Evolutionary conservation across 805 yeast species (phyloP).

Genomic region (Zygosaccharomyces kombuchaensis): DNA sequence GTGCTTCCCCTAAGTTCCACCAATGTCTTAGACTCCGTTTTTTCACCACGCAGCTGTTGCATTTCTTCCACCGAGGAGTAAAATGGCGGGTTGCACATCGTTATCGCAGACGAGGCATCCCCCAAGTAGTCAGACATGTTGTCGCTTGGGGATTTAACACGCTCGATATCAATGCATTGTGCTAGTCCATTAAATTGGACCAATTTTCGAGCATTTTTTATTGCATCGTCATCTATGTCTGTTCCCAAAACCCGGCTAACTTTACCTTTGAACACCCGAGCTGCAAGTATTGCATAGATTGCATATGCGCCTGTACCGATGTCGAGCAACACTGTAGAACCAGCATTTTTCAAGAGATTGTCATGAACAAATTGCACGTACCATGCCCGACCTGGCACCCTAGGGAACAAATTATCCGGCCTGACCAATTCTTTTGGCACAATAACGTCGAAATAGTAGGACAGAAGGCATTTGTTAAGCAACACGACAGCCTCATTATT

Average conservation of each 20-base stretch:
- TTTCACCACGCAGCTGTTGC: background rate
- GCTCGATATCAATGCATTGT: background rate
- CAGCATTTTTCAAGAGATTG: constrained; percentile 1
- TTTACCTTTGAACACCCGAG: constrained; percentile 6
- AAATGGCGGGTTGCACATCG: constrained; percentile 3
- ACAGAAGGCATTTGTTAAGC: background rate
- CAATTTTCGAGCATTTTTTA: constrained; percentile 22
- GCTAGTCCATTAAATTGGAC: background rate
- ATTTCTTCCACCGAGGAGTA: background rate
- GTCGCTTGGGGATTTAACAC: background rate
- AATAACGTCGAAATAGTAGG: background rate
- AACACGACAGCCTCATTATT: background rate
- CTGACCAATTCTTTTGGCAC: background rate
- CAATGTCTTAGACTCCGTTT: background rate
- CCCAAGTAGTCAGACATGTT: background rate
- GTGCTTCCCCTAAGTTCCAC: background rate
- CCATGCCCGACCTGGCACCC: constrained; percentile 30
- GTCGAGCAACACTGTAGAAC: constrained; percentile 24
- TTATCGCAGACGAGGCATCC: constrained; percentile 13
- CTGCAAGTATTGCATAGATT: constrained; percentile 31
- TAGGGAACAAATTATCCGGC: constrained; percentile 32
- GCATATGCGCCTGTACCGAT: constrained; percentile 37
- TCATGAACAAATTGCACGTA: constrained; percentile 25
- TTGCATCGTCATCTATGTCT: constrained; percentile 24
- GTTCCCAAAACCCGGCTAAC: constrained; percentile 17